Evolutionary conservation across 768 basidiomycete species (phyloP), one percentile per base, ranked within the genome.

Genomic region (Mycena amicta): DNA sequence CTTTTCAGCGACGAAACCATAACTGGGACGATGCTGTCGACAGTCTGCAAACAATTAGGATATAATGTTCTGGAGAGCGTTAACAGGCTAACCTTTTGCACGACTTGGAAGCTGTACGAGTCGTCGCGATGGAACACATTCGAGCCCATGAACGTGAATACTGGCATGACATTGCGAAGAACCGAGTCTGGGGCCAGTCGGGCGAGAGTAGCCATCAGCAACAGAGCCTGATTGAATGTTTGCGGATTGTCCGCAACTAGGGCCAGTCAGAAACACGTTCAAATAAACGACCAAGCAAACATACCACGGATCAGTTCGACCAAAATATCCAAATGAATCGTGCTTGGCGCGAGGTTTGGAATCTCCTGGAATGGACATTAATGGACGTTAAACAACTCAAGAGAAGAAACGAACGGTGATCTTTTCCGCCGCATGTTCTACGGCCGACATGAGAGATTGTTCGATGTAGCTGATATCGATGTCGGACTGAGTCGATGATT

Each of bases 101-200:
- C 92, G 8, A 98, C 95, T 33, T 87, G 86, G 79, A 97, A 96
- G 68, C 92, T 95, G 74, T 96, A 95, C 0, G 90, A 85, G 69
- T 99, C 97, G 64, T 99, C 97, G 47, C 95, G 84, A 68, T 97
- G 96, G 77, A 98, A 92, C 18, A 98, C 88, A 61, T 93, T 95
- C n/a, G 95, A 93, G 20, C 97, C 96, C 93, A 98, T 98, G 75
- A 98, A 98, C 0, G 95, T 98, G 78, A 99, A 98, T 45, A 99
- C 88, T 3, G 97, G 96, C 93, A 99, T 97, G 51, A 98, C 83
- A 65, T 96, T 94, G 68, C 92, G 93, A 13, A 98, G 79, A 28
- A 96, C 93, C 12, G 93, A 91, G 55, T 95, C 93, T 0, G 96
- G 95, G 0, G 89, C 87, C 31, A 98, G 77, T 18, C 87, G 83